phyloP scores from a whole-genome alignment of 225 moss, liverwort and hornwort species.

The Bryum argenteum region DNA sequence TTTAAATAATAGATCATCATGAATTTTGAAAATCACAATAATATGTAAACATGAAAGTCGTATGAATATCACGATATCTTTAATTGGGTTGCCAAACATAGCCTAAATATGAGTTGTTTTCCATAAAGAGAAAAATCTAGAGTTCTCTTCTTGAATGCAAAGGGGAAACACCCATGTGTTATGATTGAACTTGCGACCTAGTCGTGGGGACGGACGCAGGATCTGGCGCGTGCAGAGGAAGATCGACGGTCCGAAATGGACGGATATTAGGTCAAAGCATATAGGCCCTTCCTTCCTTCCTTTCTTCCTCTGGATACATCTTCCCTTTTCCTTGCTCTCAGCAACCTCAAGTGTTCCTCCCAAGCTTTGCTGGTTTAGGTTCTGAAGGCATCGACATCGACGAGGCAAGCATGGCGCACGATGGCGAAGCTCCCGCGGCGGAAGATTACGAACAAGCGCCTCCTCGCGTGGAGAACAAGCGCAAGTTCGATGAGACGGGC shows the following conservation, averaged over 20 bases:
- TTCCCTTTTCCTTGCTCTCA: not conserved
- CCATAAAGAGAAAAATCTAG: too few species aligned
- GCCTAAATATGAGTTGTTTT: too few species aligned
- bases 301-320: fast-evolving
- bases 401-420: conserved; percentile 69
- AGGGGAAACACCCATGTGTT: too few species aligned
- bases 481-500: conserved; percentile 81
- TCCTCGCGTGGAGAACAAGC: conserved; percentile 84
- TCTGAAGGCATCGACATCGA: not conserved
- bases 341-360: not conserved
- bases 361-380: not conserved
- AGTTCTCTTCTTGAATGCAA: too few species aligned
- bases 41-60: too few species aligned
- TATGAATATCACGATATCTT: too few species aligned
- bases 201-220: not conserved
- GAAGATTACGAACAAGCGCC: conserved; percentile 78
- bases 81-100: too few species aligned
- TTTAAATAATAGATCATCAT: too few species aligned
- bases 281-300: not conserved
- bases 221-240: not conserved
- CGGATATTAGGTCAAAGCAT: conserved; percentile 27
- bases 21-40: too few species aligned
- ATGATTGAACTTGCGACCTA: conserved; percentile 1
- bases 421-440: conserved; percentile 58
- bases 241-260: conserved; percentile 31